Evolutionary conservation across 495 filamentous ascomycete genomes (phyloP), one percentile per base, ranked within the genome.

Genomic region (Penicillium cinerascens): DNA sequence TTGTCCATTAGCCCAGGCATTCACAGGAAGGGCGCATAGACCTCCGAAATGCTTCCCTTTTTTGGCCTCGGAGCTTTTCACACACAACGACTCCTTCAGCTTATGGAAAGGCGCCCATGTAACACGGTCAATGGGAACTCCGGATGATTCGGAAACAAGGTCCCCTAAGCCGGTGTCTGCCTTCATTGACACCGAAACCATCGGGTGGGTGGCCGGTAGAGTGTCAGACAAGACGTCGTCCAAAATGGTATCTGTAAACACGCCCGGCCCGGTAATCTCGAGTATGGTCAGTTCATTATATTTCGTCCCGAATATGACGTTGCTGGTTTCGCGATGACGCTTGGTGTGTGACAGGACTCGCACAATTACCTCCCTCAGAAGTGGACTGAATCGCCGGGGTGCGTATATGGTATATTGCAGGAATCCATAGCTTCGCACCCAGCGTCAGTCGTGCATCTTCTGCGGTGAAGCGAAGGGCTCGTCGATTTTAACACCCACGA

Each of bases 1-100:
- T 51, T 75, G 73, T 17, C 74, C 73, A 60, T 72, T 75, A 0
- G 65, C 73, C 73, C 74, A 78, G 1, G 65, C 69, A 60, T 68
- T 74, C 10, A 75, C 44, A 10, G 74, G 73, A 5, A 78, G 49
- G 2, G 75, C 70, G 22, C 69, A 70, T 0, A 78, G 15, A 2
- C 72, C 73, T 10, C 71, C 68, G 48, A 71, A 63, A 0, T 55
- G 36, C 7, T 59, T 58, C 15, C 52, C 67, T 11, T 47, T 13
- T 27, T 22, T 48, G 0, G 63, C 56, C 20, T 70, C 67, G 0
- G 43, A 44, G 0, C 49, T 62, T 9, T 73, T 64, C 1, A 74
- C 58, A 52, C 72, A 78, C 2, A 74, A 11, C 2, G 67, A 56
- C 7, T 67, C 29, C 6, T 57, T 22, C 11, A 78, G 52, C 16